A percentile compares a stretch with the other conserved stretches of the same genome.
These are phyloP conservation scores for Fusarium pseudoanthophilum DNA, from an alignment of 2,329 filamentous ascomycete species.

Conservation along the genomic window DNA sequence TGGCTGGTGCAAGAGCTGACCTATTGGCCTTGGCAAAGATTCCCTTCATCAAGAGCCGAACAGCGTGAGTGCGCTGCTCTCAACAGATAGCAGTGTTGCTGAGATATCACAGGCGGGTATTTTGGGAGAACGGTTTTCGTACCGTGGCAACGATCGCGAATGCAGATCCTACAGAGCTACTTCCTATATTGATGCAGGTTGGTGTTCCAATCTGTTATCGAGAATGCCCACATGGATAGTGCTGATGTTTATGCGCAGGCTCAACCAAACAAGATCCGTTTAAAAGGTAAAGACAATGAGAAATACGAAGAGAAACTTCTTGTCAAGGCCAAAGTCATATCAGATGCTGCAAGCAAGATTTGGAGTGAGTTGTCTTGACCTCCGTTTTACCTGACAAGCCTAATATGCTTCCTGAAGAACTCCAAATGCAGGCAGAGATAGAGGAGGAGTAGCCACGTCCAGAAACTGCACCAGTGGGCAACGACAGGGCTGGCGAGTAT, in stretches of 20 bases:
- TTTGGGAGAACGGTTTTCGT: constrained; percentile 81
- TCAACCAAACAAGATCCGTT: constrained; percentile 72
- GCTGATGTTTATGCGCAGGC: constrained; percentile 56
- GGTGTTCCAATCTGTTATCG: constrained; percentile 29
- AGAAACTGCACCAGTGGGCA: background rate
- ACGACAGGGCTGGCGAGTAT: background rate
- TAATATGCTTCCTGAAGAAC: constrained; percentile 49
- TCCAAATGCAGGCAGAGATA: constrained; percentile 63
- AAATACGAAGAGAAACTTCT: constrained; percentile 73
- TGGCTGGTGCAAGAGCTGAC: constrained; percentile 77
- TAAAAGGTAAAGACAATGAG: constrained; percentile 64
- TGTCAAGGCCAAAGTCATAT: constrained; percentile 74
- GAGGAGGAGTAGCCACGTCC: constrained; percentile 53
- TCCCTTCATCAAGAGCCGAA: constrained; percentile 80
- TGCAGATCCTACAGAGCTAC: constrained; percentile 72
- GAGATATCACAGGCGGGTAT: constrained; percentile 58
- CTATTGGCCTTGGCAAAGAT: constrained; percentile 77
- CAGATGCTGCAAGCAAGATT: constrained; percentile 73
- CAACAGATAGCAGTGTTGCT: background rate
- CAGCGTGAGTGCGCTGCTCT: constrained; percentile 62
- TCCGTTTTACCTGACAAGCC: background rate
- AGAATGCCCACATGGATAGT: background rate
- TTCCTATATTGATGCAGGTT: constrained; percentile 78
- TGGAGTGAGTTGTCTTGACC: constrained; percentile 65
- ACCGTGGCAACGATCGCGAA: constrained; percentile 75